Evolutionary conservation across 805 yeast species (phyloP).

Genomic region (Yarrowia sp.): DNA sequence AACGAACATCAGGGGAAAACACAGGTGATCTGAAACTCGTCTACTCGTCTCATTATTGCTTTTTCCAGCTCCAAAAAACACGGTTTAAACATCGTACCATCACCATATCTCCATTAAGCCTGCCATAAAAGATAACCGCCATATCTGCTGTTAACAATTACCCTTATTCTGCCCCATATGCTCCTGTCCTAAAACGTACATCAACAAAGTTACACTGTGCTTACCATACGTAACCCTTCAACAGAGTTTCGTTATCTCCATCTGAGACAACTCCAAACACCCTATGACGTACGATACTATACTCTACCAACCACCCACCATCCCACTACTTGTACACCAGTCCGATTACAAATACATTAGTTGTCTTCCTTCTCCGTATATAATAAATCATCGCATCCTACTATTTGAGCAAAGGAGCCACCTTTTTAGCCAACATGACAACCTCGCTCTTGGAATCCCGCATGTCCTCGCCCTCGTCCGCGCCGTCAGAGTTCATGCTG

Average conservation of each 20-base stretch:
- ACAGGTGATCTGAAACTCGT: background rate
- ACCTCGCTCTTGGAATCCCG: slow-evolving; percentile 24
- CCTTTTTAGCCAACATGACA: slow-evolving; percentile 26
- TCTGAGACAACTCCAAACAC: too few relatives aligned
- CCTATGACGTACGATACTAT: too few relatives aligned
- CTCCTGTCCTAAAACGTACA: background rate
- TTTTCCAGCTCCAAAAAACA: background rate
- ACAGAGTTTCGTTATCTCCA: background rate
- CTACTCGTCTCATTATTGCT: background rate
- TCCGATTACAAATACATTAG: slow-evolving; percentile 24
- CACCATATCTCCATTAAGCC: background rate
- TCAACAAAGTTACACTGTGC: background rate
- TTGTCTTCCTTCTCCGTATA: slow-evolving; percentile 23
- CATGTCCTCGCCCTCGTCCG: slow-evolving; percentile 23
- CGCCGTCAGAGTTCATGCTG: slow-evolving; percentile 18
- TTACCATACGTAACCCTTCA: background rate
- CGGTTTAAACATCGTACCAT: background rate
- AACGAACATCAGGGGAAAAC: background rate
- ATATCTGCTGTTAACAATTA: background rate
- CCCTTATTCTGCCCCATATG: background rate
- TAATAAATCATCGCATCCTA: slow-evolving; percentile 23
- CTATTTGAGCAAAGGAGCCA: slow-evolving; percentile 25
- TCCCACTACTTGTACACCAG: too few relatives aligned
- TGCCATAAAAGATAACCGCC: background rate
- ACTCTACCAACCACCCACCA: too few relatives aligned